phyloP scores from a whole-genome alignment of 2,329 filamentous ascomycete species.

The Pseudogymnoascus sp. region DNA sequence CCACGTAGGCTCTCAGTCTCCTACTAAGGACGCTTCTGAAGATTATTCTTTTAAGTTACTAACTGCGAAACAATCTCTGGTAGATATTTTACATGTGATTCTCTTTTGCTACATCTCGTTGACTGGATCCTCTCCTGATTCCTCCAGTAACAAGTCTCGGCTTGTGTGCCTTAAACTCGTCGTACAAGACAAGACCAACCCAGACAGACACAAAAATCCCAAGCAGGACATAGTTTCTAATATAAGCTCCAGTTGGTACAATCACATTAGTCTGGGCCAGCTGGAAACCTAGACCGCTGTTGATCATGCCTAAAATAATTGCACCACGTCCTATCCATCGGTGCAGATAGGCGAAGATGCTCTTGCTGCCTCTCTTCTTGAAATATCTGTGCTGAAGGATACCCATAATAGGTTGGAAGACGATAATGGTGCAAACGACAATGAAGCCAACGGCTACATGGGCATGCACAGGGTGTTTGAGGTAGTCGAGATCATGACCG shows the following conservation, averaged over 20 bases:
- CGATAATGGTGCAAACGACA: background rate
- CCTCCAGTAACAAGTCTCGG: background rate
- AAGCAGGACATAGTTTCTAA: conserved; percentile 12
- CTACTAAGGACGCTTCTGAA: background rate
- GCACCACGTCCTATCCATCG: conserved; percentile 13
- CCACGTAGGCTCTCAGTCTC: background rate
- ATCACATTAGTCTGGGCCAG: conserved; percentile 10
- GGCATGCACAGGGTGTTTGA: background rate
- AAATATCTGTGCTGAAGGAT: conserved; percentile 13
- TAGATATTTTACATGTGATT: background rate
- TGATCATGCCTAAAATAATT: conserved; percentile 14
- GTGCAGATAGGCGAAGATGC: conserved; percentile 13
- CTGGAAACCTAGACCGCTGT: conserved; percentile 14
- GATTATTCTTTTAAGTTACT: background rate
- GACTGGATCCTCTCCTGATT: background rate
- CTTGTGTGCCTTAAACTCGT: background rate
- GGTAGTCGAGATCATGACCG: background rate
- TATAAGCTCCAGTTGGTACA: conserved; percentile 6
- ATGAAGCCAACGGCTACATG: background rate
- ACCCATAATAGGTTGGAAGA: conserved; percentile 12
- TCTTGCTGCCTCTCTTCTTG: conserved; percentile 13
- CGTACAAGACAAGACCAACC: background rate
- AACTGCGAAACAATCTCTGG: background rate
- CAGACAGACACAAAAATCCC: background rate
- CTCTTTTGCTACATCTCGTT: background rate